A percentile compares a stretch with the other conserved stretches of the same genome.
Conservation (phyloP, 2,329 filamentous ascomycete genomes). For the Botryosphaeria dothidea region DNA sequence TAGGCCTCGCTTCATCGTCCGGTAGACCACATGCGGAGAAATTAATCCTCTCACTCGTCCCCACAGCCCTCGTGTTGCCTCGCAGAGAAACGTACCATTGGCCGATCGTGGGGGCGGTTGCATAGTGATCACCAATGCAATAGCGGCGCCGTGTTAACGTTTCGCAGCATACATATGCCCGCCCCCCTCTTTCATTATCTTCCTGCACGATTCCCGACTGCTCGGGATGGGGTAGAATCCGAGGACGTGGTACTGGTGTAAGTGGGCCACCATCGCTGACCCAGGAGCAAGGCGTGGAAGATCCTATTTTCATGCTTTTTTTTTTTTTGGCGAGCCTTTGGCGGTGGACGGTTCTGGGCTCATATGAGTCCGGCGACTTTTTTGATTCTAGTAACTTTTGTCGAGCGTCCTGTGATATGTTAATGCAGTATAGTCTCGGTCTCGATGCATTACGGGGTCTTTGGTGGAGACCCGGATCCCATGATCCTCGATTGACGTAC, state of each 20-base stretch:
- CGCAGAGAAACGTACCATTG: not conserved
- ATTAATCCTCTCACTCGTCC: not conserved
- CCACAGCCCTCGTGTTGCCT: not conserved
- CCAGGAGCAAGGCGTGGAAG: not conserved
- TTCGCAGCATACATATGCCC: not conserved
- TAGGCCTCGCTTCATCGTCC: not conserved
- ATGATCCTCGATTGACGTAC: too few species aligned
- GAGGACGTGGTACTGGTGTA: not conserved
- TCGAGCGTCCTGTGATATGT: too few species aligned
- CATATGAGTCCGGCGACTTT: too few species aligned
- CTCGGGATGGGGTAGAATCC: not conserved
- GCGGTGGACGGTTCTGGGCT: too few species aligned
- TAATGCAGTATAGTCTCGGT: too few species aligned
- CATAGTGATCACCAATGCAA: not conserved
- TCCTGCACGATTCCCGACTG: not conserved
- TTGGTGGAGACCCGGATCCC: too few species aligned
- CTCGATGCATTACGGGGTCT: too few species aligned
- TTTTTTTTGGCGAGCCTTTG: too few species aligned
- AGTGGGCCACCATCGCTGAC: not conserved
- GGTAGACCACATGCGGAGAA: not conserved
- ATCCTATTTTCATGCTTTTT: not conserved
- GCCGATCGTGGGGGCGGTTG: not conserved
- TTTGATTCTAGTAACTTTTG: too few species aligned
- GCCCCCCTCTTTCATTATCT: not conserved
- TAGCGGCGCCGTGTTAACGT: not conserved